Evolutionary conservation across 2,329 filamentous ascomycete species (phyloP).

Genomic region (Trichoderma semiorbis): DNA sequence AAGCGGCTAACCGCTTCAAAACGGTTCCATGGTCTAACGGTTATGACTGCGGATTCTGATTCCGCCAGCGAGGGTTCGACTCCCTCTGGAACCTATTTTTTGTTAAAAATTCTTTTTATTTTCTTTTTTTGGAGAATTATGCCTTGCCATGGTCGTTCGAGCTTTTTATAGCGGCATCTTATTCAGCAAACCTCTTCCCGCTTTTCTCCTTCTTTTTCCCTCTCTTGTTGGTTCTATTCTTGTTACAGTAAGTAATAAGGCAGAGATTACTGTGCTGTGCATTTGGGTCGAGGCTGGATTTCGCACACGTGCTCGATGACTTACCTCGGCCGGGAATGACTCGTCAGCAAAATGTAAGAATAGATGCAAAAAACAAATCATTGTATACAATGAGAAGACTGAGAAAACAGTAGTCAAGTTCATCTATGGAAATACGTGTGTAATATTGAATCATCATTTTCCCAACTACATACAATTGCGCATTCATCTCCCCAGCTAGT

Average conservation of each 20-base stretch:
- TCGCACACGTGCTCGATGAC: not conserved
- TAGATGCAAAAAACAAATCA: not conserved
- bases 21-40: conserved; percentile 21
- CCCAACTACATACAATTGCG: not conserved
- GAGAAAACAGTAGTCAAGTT: not conserved
- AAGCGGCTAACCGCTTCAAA: conserved; percentile 15
- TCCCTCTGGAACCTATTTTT: conserved; percentile 18
- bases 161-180: not conserved
- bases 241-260: not conserved
- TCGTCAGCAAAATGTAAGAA: not conserved
- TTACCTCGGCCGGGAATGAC: not conserved
- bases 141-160: too few species aligned
- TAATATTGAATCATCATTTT: not conserved
- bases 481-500: not conserved
- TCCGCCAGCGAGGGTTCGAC: conserved; percentile 22
- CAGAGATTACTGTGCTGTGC: not conserved
- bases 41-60: conserved; percentile 22
- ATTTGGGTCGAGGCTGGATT: not conserved
- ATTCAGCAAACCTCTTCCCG: not conserved
- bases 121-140: not conserved
- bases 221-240: too few species aligned
- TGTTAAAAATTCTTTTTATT: not conserved
- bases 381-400: not conserved
- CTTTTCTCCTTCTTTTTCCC: too few species aligned
- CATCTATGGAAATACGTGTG: not conserved